Conservation (phyloP, 2,329 filamentous ascomycete genomes). For the Blastomyces percursus region DNA sequence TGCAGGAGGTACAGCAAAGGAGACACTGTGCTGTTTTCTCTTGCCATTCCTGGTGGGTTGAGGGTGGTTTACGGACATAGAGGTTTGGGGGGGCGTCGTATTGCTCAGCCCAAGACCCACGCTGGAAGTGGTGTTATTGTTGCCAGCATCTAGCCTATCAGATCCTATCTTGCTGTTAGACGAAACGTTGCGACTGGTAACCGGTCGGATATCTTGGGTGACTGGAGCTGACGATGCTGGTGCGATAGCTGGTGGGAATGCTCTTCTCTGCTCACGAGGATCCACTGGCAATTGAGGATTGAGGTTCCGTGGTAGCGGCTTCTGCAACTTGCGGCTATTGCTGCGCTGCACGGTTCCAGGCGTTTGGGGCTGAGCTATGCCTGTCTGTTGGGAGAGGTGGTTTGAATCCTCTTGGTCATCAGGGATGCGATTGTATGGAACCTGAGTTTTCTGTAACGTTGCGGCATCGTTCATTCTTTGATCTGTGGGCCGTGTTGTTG, state of each 20-base stretch:
- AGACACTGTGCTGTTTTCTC: slow-evolving; percentile 32
- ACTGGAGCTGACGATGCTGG: not conserved
- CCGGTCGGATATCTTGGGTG: not conserved
- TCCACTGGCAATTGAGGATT: not conserved
- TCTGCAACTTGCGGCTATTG: slow-evolving; percentile 14
- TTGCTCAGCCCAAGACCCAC: slow-evolving; percentile 6
- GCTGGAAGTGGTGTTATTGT: not conserved
- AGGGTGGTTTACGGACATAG: slow-evolving; percentile 12
- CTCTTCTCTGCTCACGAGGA: not conserved
- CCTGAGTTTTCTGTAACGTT: not conserved
- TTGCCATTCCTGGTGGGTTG: slow-evolving; percentile 17
- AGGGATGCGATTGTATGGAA: slow-evolving; percentile 4
- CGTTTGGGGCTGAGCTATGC: not conserved
- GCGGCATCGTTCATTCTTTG: slow-evolving; percentile 4
- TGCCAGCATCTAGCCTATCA: not conserved
- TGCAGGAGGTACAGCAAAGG: slow-evolving; percentile 38
- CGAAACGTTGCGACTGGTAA: not conserved
- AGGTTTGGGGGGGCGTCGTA: slow-evolving; percentile 8
- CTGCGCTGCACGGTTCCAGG: slow-evolving; percentile 7
- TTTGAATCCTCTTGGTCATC: not conserved
- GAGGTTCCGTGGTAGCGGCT: slow-evolving; percentile 9
- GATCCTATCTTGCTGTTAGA: not conserved
- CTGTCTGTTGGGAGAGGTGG: not conserved
- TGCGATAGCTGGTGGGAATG: not conserved
- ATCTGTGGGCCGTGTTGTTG: not conserved